Evolutionary conservation across 1,284 basidiomycete species (phyloP).

Genomic region (Malassezia yamatoensis): DNA sequence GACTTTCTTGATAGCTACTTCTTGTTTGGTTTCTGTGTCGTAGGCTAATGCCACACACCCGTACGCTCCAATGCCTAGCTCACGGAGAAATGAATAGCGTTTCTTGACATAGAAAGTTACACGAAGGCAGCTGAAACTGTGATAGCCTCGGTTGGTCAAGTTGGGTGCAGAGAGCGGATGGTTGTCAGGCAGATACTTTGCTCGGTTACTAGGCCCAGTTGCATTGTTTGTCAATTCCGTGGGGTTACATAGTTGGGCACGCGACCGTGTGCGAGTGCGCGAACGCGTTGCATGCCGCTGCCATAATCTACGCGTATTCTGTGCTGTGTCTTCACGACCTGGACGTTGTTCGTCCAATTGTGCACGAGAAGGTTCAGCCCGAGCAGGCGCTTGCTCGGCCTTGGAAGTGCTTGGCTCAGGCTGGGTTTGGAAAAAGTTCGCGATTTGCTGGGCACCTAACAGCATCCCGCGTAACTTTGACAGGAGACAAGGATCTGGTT

Average conservation of each 20-base stretch:
- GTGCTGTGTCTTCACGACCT: not conserved
- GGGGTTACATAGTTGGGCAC: not conserved
- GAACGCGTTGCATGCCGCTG: constrained; percentile 9
- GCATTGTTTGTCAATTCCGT: not conserved
- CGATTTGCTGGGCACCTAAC: not conserved
- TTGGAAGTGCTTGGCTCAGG: not conserved
- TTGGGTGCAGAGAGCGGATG: constrained; percentile 41
- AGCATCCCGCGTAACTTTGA: not conserved
- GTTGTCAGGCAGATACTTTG: constrained; percentile 32
- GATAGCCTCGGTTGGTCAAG: constrained; percentile 37
- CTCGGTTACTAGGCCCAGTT: not conserved
- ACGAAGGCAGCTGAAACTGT: constrained; percentile 41
- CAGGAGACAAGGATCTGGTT: no score
- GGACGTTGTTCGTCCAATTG: not conserved
- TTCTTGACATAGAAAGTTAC: constrained; percentile 44
- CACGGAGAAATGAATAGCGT: constrained; percentile 40
- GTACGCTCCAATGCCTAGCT: constrained; percentile 46
- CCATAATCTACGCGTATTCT: not conserved
- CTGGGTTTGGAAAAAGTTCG: not conserved
- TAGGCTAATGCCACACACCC: constrained; percentile 43
- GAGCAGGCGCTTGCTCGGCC: not conserved
- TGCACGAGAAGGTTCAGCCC: not conserved
- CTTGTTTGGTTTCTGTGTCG: constrained; percentile 34
- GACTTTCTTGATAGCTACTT: constrained; percentile 47
- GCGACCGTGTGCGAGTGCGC: constrained; percentile 9